Base-by-base conservation (phyloP, 441 rosid species). In the Eutrema salsugineum region DNA sequence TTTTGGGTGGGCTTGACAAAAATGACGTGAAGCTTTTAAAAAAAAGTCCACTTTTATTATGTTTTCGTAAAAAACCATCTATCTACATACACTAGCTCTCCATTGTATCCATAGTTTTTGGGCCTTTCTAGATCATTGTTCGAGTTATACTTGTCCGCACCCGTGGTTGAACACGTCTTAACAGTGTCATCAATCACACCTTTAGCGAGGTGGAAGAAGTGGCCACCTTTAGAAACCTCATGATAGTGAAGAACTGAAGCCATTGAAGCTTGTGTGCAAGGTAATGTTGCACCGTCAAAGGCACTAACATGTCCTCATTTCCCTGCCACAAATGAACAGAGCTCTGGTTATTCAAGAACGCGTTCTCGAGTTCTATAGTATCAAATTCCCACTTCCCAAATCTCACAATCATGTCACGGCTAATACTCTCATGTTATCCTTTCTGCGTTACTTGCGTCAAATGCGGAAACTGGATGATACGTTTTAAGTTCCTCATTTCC, bases 301-400 rank as follows among this genome's bases (percentile, higher is more conserved):
- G 81, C 28, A 81, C 83, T 62, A 84, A 69, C 73, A 72, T 55
- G 49, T 86, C 91, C 11, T 79, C 81, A 2, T 47, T 40, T 27
- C 87, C 85, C 68, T 86, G 86, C 86, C 88, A 86, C 28, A 84
- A 58, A 50, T 84, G 88, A 7, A 86, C 78, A 0, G 69, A 77
- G n/a, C 87, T 80, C 53, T 80, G 73, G 4, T 48, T 73, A 68
- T 73, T 28, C 0, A 80, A 75, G 59, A 83, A 83, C 24, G 85
- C 86, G 59, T 81, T 83, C 14, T 20, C 63, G n/a, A 86, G 61
- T 12, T 80, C 86, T 33, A 73, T 10, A 16, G 91, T 88, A 70
- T 78, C 78, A 43, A 84, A 84, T 30, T 81, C 84, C 88, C 88
- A 86, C 33, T 65, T 78, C 1, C 68, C 79, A 54, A 76, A 84